Evolutionary conservation across 108 stramenopile species (phyloP).

Genomic region (Nitzschia sp.): DNA sequence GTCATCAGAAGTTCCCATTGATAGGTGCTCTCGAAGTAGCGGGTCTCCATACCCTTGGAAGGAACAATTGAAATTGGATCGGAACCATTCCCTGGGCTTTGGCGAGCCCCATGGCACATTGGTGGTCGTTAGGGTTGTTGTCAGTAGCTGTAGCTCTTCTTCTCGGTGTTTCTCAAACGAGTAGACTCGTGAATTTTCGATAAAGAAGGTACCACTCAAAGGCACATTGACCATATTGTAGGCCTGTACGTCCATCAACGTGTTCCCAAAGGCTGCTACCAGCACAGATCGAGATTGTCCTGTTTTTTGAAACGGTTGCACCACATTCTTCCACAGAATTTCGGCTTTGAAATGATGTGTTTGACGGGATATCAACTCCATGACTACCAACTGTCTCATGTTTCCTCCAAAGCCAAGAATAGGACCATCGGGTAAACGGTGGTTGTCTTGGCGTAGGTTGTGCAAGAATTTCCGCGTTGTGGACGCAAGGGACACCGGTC

Average conservation of each 20-base stretch:
- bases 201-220: constrained; percentile 66
- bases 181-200: constrained; percentile 53
- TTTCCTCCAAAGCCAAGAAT: constrained; percentile 71
- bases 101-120: constrained; percentile 1
- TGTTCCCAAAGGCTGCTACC: constrained; percentile 81
- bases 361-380: constrained; percentile 65
- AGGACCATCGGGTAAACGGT: constrained; percentile 64
- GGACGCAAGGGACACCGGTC: constrained; percentile 61
- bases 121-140: too few species aligned
- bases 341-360: constrained; percentile 73
- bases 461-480: constrained; percentile 66
- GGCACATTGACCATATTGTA: constrained; percentile 76
- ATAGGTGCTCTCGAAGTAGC: constrained; percentile 1
- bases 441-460: constrained; percentile 27
- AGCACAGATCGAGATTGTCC: constrained; percentile 43
- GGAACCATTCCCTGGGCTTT: constrained; percentile 22
- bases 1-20: neutral
- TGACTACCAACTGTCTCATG: constrained; percentile 55
- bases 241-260: constrained; percentile 62
- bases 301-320: constrained; percentile 57
- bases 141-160: neutral
- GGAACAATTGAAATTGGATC: constrained; percentile 11
- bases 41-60: constrained; percentile 30
- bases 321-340: constrained; percentile 58
- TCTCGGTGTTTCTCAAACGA: constrained; percentile 40